Conservation (phyloP, 805 yeast genomes). For the Blastobotrys terrestris region DNA sequence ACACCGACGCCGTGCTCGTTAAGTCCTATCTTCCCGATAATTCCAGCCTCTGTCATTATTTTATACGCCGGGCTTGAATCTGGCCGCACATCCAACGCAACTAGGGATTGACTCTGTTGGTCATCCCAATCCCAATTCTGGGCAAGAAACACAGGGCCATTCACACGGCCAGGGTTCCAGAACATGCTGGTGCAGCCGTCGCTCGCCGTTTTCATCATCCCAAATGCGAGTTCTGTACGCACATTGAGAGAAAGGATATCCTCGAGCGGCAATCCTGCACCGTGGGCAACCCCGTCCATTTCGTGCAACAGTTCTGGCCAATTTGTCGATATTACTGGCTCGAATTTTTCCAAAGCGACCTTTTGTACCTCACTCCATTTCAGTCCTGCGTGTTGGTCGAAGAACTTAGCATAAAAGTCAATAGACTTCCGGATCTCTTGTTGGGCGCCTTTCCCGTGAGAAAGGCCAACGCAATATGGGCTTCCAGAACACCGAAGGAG, state of each 20-base stretch:
- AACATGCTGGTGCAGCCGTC: conserved; percentile 38
- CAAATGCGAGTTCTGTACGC: conserved; percentile 35
- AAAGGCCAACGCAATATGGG: conserved; percentile 27
- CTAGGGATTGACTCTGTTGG: conserved; percentile 23
- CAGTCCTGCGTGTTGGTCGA: conserved; percentile 20
- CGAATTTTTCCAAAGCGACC: conserved; percentile 24
- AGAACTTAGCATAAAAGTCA: conserved; percentile 27
- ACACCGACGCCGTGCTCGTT: conserved; percentile 32
- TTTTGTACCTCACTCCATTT: conserved; percentile 30
- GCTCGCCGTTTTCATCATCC: conserved; percentile 16
- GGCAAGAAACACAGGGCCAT: conserved; percentile 23
- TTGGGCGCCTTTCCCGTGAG: conserved; percentile 33
- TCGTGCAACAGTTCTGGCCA: conserved; percentile 34
- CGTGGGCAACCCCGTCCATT: conserved; percentile 35
- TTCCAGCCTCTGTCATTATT: conserved; percentile 33
- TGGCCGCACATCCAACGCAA: conserved; percentile 26
- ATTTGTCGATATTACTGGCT: conserved; percentile 25
- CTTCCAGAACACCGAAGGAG: conserved; percentile 10
- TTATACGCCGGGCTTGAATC: conserved; percentile 24
- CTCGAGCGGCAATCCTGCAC: conserved; percentile 28
- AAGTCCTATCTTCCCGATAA: conserved; percentile 33
- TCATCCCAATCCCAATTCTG: conserved; percentile 42
- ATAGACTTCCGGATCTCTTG: conserved; percentile 28
- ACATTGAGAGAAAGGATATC: conserved; percentile 37
- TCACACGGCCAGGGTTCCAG: conserved; percentile 17